Conservation (phyloP, 202 grass and related monocot species). For the Schoenoplectus tabernaemontani region DNA sequence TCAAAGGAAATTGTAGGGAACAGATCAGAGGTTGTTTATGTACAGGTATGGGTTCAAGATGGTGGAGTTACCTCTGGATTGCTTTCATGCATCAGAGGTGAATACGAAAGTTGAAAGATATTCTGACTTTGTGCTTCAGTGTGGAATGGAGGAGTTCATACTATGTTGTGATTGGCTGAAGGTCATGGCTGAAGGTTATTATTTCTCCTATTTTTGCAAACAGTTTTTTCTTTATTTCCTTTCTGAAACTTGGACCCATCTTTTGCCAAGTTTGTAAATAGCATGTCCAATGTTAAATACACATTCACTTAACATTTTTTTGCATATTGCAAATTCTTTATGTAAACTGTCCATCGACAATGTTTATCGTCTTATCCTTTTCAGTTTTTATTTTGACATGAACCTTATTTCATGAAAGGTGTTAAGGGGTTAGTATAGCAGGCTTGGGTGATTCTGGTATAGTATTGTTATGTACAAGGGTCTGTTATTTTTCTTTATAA, state of each 20-base stretch:
- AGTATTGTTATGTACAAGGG: slow-evolving; percentile 3
- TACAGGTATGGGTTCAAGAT: slow-evolving; percentile 64
- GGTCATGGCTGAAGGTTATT: slow-evolving; percentile 81
- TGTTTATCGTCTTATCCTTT: background rate
- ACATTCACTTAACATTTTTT: background rate
- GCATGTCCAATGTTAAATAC: background rate
- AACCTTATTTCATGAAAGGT: background rate
- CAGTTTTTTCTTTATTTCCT: background rate
- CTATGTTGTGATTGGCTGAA: slow-evolving; percentile 58
- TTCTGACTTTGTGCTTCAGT: slow-evolving; percentile 39
- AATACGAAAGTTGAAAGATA: slow-evolving; percentile 30
- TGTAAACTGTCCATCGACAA: slow-evolving; percentile 4
- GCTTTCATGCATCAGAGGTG: slow-evolving; percentile 61
- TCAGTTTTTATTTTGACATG: background rate
- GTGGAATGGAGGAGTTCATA: slow-evolving; percentile 67
- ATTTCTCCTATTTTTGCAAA: slow-evolving; percentile 3
- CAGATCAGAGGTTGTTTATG: slow-evolving; percentile 18
- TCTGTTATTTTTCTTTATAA: background rate
- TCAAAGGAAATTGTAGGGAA: background rate
- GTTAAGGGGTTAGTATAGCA: background rate
- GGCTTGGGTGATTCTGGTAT: background rate
- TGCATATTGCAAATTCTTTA: background rate
- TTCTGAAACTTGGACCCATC: too few relatives aligned
- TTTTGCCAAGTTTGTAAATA: background rate
- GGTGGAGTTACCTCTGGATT: slow-evolving; percentile 58